A percentile compares a stretch with the other conserved stretches of the same genome.
These are phyloP conservation scores for Fusarium nodosum DNA, from an alignment of 2,329 filamentous ascomycete species.

Conservation along the genomic window DNA sequence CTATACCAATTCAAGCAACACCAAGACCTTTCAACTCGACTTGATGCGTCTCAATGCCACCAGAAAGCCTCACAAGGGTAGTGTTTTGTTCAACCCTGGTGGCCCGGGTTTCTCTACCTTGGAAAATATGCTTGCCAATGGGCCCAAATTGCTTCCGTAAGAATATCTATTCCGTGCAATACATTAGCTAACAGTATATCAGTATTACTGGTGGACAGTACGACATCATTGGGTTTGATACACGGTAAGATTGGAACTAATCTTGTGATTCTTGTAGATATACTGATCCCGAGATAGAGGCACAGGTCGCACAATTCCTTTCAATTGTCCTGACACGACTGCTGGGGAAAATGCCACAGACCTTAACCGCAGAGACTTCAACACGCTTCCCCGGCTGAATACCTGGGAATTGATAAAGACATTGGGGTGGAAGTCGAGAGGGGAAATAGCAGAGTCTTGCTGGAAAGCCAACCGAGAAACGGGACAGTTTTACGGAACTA, in stretches of 20 bases:
- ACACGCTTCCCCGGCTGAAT: conserved; percentile 1
- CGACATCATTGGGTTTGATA: conserved; percentile 29
- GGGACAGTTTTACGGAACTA: conserved; percentile 50
- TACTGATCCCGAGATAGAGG: not conserved
- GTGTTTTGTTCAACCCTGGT: conserved; percentile 58
- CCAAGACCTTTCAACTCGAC: conserved; percentile 51
- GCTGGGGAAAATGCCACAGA: not conserved
- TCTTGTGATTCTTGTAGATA: accelerated
- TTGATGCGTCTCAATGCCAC: conserved; percentile 52
- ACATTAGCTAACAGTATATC: not conserved
- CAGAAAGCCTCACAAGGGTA: conserved; percentile 52
- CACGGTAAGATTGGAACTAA: conserved; percentile 2
- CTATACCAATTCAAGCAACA: conserved; percentile 51
- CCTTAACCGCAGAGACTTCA: conserved; percentile 7
- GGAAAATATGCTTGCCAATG: not conserved
- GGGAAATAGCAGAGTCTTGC: conserved; percentile 33
- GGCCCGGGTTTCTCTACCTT: conserved; percentile 51
- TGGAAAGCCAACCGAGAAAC: conserved; percentile 34
- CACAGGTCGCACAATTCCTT: conserved; percentile 18
- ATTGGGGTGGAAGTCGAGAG: not conserved
- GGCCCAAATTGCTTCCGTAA: not conserved
- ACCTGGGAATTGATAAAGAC: not conserved
- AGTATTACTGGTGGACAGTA: conserved; percentile 34
- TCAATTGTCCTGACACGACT: not conserved
- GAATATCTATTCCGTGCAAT: accelerated